Evolutionary conservation across 805 yeast species (phyloP).

Genomic region (Kodamaea neixiangensis): DNA sequence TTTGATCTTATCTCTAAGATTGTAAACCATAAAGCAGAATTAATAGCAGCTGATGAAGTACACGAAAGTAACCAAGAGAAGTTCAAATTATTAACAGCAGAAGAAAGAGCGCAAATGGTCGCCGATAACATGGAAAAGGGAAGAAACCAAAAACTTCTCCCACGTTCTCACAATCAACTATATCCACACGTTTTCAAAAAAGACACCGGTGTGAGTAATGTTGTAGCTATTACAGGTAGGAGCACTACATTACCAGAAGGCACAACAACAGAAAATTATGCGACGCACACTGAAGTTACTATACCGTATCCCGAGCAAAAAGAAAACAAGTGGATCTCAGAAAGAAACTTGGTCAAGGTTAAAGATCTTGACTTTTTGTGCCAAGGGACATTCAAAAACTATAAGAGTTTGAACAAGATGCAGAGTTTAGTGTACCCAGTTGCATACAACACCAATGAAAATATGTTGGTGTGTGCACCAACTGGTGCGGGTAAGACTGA

Average conservation of each 20-base stretch:
- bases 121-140: constrained; percentile 50
- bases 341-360: constrained; percentile 55
- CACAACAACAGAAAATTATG: constrained; percentile 62
- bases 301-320: constrained; percentile 72
- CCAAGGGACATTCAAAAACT: constrained; percentile 79
- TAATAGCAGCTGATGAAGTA: constrained; percentile 7
- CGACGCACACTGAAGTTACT: constrained; percentile 73
- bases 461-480: constrained; percentile 95
- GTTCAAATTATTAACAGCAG: constrained; percentile 47
- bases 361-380: constrained; percentile 74
- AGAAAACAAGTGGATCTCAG: constrained; percentile 43
- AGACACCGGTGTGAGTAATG: constrained; percentile 45
- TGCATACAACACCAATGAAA: constrained; percentile 90
- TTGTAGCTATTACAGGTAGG: constrained; percentile 67
- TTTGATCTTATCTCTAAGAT: constrained; percentile 74
- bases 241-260: constrained; percentile 81
- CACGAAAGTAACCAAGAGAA: constrained; percentile 13
- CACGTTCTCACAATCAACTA: constrained; percentile 46
- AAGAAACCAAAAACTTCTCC: constrained; percentile 49
- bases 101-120: constrained; percentile 56
- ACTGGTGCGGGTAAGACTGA: constrained; percentile 99
- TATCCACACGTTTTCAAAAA: constrained; percentile 85
- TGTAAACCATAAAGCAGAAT: constrained; percentile 44
- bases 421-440: constrained; percentile 90
- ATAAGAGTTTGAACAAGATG: constrained; percentile 77